These are phyloP conservation scores for Aspergillus thermomutatus DNA, from an alignment of 2,329 filamentous ascomycete genomes.

Conservation along the genomic window DNA sequence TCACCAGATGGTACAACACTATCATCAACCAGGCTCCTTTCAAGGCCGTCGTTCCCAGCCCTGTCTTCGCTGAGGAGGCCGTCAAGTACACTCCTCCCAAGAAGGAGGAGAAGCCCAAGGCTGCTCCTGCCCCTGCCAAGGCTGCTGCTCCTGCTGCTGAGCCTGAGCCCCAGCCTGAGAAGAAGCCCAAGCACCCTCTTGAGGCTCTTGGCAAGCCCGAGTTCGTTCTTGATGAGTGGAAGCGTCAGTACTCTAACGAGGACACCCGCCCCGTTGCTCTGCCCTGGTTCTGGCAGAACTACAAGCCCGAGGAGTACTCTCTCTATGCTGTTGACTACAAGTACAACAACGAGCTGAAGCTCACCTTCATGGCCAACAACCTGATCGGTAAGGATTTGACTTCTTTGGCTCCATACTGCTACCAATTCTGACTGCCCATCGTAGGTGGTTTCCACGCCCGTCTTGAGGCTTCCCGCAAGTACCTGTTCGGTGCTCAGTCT, in stretches of 20 bases:
- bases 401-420: background rate
- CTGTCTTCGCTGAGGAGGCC: constrained; percentile 77
- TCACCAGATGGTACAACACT: constrained; percentile 92
- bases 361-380: constrained; percentile 99
- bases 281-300: constrained; percentile 98
- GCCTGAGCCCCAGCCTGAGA: constrained; percentile 59
- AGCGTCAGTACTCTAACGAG: constrained; percentile 97
- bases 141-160: constrained; percentile 49
- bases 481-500: constrained; percentile 84
- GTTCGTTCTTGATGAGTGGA: constrained; percentile 91
- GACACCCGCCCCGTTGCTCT: constrained; percentile 77
- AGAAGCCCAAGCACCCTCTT: constrained; percentile 95
- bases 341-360: constrained; percentile 97
- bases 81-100: constrained; percentile 72
- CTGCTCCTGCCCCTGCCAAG: constrained; percentile 59
- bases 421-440: constrained; percentile 13
- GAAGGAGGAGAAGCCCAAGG: constrained; percentile 64
- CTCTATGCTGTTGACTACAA: constrained; percentile 95
- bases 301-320: constrained; percentile 91
- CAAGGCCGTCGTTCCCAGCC: constrained; percentile 71
- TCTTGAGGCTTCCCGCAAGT: constrained; percentile 97
- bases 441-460: constrained; percentile 88
- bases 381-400: constrained; percentile 63
- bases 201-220: constrained; percentile 77
- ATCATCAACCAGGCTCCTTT: constrained; percentile 90